These are phyloP conservation scores for Fraxinus excelsior DNA, from an alignment of 257 asterid species.

Conservation along the genomic window DNA sequence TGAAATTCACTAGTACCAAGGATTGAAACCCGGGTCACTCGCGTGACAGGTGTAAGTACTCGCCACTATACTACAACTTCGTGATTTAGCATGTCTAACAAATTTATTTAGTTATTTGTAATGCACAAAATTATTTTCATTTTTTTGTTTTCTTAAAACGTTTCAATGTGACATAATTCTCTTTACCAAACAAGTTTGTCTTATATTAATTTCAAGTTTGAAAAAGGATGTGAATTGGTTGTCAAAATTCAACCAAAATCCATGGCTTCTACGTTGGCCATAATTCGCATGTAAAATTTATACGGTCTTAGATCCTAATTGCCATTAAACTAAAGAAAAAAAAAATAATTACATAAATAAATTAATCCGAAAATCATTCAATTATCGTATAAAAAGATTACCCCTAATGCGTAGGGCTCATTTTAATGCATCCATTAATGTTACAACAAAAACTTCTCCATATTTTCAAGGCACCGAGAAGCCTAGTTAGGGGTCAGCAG, in stretches of 20 bases:
- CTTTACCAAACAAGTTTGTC: no score
- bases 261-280: no score
- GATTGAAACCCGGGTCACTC: conserved; percentile 68
- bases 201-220: no score
- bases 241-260: no score
- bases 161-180: no score
- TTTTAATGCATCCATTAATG: neutral
- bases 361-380: neutral
- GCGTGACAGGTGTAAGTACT: conserved; percentile 65
- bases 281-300: no score
- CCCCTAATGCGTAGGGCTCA: neutral
- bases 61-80: conserved; percentile 46
- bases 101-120: no score
- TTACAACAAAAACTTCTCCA: neutral
- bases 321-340: neutral
- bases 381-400: neutral
- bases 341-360: neutral
- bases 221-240: no score
- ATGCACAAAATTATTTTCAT: neutral
- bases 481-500: neutral
- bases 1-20: conserved; percentile 46
- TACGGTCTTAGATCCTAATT: no score
- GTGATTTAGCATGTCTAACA: neutral
- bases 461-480: neutral
- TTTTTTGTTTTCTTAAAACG: no score